Conservation (phyloP, 2,329 filamentous ascomycete species). For the Dendrostoma leiphaemia region DNA sequence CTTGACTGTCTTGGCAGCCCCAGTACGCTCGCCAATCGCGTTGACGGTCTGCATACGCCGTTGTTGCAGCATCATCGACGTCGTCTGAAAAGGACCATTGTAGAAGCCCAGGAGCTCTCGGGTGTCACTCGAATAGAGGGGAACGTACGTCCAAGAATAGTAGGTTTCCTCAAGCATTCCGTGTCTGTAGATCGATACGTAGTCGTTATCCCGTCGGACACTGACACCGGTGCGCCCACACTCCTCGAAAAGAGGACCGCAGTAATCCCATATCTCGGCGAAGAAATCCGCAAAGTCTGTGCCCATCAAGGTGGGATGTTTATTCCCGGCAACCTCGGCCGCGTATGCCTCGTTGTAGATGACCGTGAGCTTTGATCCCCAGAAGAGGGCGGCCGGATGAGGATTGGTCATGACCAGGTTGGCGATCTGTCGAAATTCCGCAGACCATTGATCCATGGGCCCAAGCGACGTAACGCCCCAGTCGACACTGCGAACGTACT, state of each 20-base stretch:
- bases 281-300: slow-evolving; percentile 56
- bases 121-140: slow-evolving; percentile 34
- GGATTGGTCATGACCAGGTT: slow-evolving; percentile 37
- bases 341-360: slow-evolving; percentile 64
- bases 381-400: slow-evolving; percentile 54
- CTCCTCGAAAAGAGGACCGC: slow-evolving; percentile 32
- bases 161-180: slow-evolving; percentile 39
- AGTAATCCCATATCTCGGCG: slow-evolving; percentile 43
- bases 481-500: slow-evolving; percentile 32
- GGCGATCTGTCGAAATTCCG: slow-evolving; percentile 40
- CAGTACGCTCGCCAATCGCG: slow-evolving; percentile 29
- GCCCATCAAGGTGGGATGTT: slow-evolving; percentile 61
- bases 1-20: slow-evolving; percentile 32
- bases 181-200: slow-evolving; percentile 29
- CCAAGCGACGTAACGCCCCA: slow-evolving; percentile 44
- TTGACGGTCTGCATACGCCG: slow-evolving; percentile 33
- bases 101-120: slow-evolving; percentile 35
- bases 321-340: slow-evolving; percentile 56
- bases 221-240: slow-evolving; percentile 33
- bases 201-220: slow-evolving; percentile 33
- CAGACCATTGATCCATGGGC: slow-evolving; percentile 40
- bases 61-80: slow-evolving; percentile 31
- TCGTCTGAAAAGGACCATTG: slow-evolving; percentile 37
- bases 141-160: slow-evolving; percentile 37
- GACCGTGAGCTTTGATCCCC: slow-evolving; percentile 59